Percentiles rank a stretch among this genome's conserved stretches.
These are phyloP conservation scores for Tricholoma saponaceum DNA, from an alignment of 768 basidiomycete species.

Conservation along the genomic window DNA sequence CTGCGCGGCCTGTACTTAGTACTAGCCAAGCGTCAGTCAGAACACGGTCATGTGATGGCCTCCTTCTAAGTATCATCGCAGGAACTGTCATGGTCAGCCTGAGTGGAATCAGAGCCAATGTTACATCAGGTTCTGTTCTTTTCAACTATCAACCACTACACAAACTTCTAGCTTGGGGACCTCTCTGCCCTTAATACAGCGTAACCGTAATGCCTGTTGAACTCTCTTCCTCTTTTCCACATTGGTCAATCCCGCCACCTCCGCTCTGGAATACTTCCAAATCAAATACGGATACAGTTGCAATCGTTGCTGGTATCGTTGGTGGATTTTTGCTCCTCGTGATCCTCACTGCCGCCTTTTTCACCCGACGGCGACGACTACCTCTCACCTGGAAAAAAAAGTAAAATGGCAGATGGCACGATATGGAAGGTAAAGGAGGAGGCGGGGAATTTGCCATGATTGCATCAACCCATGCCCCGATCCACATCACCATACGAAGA, in stretches of 20 bases:
- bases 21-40: not conserved
- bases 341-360: conserved; percentile 5
- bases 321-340: conserved; percentile 11
- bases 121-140: too few relatives aligned
- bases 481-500: conserved; percentile 1
- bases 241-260: conserved; percentile 5
- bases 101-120: too few relatives aligned
- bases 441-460: not conserved
- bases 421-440: conserved; percentile 8
- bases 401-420: conserved; percentile 1
- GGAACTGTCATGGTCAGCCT: too few relatives aligned
- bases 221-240: conserved; percentile 6
- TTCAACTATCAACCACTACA: too few relatives aligned
- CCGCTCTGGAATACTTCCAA: not conserved
- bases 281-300: conserved; percentile 3
- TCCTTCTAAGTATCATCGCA: too few relatives aligned
- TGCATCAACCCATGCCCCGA: not conserved
- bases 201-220: not conserved
- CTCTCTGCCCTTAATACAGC: too few relatives aligned
- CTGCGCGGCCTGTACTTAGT: too few relatives aligned
- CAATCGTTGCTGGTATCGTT: conserved; percentile 15
- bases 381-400: not conserved
- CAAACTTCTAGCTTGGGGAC: too few relatives aligned
- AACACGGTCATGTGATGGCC: too few relatives aligned
- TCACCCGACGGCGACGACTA: conserved; percentile 7